Base-by-base conservation (phyloP, 2,329 filamentous ascomycete genomes). In the Cercospora sp. region DNA sequence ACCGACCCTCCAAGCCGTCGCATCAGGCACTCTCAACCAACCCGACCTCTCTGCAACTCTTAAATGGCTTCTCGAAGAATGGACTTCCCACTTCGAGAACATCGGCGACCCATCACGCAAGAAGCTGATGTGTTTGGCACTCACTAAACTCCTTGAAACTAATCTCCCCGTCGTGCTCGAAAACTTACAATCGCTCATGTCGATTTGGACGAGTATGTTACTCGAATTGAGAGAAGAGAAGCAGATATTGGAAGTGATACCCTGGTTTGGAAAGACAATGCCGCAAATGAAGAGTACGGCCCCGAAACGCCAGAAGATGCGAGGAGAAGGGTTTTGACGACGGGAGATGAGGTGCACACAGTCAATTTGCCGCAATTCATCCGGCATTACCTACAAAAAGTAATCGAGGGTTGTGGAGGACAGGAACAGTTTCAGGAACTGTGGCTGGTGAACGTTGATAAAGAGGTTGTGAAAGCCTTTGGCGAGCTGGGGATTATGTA, bases 361-460 rank as follows among this genome's bases (percentile, higher is more conserved):
- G 82, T 93, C 28, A 85, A 89, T 59, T 84, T 89, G 1, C 86
- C 88, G 59, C 80, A 82, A 1, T 94, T 91, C 77, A 84, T 93
- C 2, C 85, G 85, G 73, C 83, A 87, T 69, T 85, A 88, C 63
- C 76, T 95, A 37, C 82, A 86, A 66, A 82, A 83, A 13, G 80
- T 89, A 5, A 85, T 93, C 21, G 81, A 82, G 61, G 81, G 83
- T 3, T 83, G 83, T 3, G 91, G 91, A 1, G 91, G 91, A 0
- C 86, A 90, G 73, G 83, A 86, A 61, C 80, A 77, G 3, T 94
- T 95, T 77, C 85, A 89, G 76, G 84, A 87, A 65, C 84, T 89
- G 61, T 94, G 89, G 87, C 80, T 88, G 13, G 84, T 84, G n/a
- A 91, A 93, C 70, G 90, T 95, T 28, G 92, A 95, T 78, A 85